A percentile compares a stretch with the other conserved stretches of the same genome.
phyloP scores from a whole-genome alignment of 371 early-diverging fungal species.

The Basidiobolus meristosporus region DNA sequence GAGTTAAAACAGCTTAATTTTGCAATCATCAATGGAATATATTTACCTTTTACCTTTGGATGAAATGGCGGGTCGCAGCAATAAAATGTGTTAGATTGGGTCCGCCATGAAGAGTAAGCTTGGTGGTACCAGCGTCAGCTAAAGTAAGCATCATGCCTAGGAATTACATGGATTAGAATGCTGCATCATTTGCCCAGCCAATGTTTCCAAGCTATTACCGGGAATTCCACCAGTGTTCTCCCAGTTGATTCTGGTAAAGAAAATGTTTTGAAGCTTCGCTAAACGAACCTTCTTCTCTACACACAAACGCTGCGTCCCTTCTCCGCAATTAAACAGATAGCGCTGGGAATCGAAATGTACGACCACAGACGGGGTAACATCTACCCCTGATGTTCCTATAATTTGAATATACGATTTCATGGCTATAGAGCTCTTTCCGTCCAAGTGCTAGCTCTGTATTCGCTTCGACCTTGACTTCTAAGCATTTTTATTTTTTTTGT shows the following conservation, averaged over 20 bases:
- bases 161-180: not conserved
- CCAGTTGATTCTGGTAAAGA: conserved; percentile 67
- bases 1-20: not conserved
- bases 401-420: conserved; percentile 71
- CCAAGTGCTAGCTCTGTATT: no score
- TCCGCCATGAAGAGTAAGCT: conserved; percentile 43
- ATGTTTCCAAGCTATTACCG: conserved; percentile 20
- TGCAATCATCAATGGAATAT: no score
- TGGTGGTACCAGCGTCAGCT: conserved; percentile 47
- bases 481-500: no score
- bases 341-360: conserved; percentile 58
- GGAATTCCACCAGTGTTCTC: conserved; percentile 73
- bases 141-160: conserved; percentile 76
- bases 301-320: conserved; percentile 78
- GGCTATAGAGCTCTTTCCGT: conserved; percentile 2
- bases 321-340: conserved; percentile 89
- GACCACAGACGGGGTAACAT: conserved; percentile 53
- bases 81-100: conserved; percentile 64
- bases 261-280: conserved; percentile 46
- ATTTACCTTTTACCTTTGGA: conserved; percentile 23
- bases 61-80: conserved; percentile 63
- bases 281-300: conserved; percentile 52
- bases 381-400: conserved; percentile 44
- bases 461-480: no score
- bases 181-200: not conserved